Conservation (phyloP, 2,329 filamentous ascomycete species). For the Rhynchosporium agropyri region DNA sequence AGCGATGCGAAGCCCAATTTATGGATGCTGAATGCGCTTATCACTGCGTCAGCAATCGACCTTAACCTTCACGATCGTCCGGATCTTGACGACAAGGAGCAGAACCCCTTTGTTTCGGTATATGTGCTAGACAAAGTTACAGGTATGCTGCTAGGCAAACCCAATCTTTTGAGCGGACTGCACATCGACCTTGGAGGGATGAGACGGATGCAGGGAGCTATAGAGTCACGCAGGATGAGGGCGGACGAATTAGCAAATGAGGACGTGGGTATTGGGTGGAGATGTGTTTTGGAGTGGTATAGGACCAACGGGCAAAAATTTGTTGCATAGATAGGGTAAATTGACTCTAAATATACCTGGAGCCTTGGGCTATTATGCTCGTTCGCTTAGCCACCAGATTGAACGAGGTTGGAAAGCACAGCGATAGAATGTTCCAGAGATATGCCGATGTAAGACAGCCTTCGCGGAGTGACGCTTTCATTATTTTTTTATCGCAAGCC, state of each 20-base stretch:
- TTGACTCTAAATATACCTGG: too few relatives aligned
- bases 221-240: not conserved
- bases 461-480: too few relatives aligned
- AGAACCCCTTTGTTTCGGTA: not conserved
- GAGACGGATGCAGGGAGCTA: not conserved
- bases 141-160: not conserved
- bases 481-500: too few relatives aligned
- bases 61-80: conserved; percentile 1
- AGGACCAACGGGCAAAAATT: conserved; percentile 4
- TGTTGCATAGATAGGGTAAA: not conserved
- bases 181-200: conserved; percentile 2
- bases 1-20: not conserved
- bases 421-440: too few relatives aligned
- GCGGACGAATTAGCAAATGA: conserved; percentile 1
- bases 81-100: conserved; percentile 1
- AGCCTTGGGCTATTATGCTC: too few relatives aligned
- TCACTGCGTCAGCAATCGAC: conserved; percentile 6
- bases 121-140: conserved; percentile 5
- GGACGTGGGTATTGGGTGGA: conserved; percentile 9
- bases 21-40: conserved; percentile 17
- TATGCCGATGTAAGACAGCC: too few relatives aligned
- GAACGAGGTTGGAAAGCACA: too few relatives aligned
- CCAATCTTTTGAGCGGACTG: conserved; percentile 1
- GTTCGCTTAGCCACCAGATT: too few relatives aligned
- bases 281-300: conserved; percentile 13